Percentiles rank a stretch among this genome's conserved stretches.
Evolutionary conservation across 345 rosid genomes (phyloP).

Genomic region (Arabis alpina): DNA sequence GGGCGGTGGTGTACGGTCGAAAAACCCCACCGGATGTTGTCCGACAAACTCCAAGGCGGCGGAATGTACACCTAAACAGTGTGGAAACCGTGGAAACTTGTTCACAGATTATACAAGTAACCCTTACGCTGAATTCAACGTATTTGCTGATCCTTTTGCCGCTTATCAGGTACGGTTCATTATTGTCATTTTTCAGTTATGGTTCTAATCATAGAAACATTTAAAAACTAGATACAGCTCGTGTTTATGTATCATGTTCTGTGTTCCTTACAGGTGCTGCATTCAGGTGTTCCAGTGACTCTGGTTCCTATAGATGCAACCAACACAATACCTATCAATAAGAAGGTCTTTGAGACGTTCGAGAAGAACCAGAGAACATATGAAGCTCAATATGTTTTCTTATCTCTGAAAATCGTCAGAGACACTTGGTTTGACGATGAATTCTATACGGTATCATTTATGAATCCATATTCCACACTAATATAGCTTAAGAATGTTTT

Average conservation of each 20-base stretch:
- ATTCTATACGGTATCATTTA: constrained; percentile 56
- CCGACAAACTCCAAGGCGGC: constrained; percentile 49
- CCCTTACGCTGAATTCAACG: constrained; percentile 90
- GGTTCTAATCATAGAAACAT: too few species aligned
- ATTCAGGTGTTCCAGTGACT: constrained; percentile 84
- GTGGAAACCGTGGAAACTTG: constrained; percentile 75
- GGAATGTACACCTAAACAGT: constrained; percentile 60
- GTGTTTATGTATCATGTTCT: too few species aligned
- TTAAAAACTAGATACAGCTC: too few species aligned
- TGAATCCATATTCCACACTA: background rate
- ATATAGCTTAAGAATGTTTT: constrained; percentile 8
- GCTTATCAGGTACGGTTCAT: constrained; percentile 88
- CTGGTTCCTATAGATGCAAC: constrained; percentile 93
- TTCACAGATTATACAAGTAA: constrained; percentile 68
- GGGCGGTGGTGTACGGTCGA: constrained; percentile 86
- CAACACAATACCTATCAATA: constrained; percentile 68
- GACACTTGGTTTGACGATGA: constrained; percentile 68
- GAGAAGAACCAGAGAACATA: constrained; percentile 64
- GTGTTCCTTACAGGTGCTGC: constrained; percentile 69
- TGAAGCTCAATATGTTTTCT: constrained; percentile 81
- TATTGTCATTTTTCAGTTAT: background rate
- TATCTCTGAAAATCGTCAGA: constrained; percentile 71
- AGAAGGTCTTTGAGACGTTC: constrained; percentile 63
- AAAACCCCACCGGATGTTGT: constrained; percentile 72
- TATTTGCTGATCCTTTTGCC: constrained; percentile 86